These are phyloP conservation scores for Postia placenta DNA, from an alignment of 768 basidiomycete genomes.

Conservation along the genomic window DNA sequence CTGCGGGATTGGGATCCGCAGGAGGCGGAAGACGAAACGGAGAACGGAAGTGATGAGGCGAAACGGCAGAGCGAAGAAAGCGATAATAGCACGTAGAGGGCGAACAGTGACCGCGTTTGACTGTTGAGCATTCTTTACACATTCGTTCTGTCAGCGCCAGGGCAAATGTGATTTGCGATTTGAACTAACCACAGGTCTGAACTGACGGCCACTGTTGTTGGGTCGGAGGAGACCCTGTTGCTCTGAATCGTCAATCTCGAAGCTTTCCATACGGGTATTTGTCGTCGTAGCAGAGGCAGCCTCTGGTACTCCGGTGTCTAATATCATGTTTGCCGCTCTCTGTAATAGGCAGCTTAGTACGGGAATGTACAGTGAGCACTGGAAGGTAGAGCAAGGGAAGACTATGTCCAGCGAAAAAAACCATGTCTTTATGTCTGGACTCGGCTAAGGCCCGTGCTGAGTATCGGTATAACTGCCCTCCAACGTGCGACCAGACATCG, in stretches of 20 bases:
- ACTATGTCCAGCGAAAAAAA: no score
- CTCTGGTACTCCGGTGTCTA: constrained; percentile 28
- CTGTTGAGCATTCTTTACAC: no score
- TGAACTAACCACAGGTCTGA: constrained; percentile 13
- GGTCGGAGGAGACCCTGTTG: constrained; percentile 24
- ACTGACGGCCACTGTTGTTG: constrained; percentile 15
- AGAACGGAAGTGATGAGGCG: constrained; percentile 53
- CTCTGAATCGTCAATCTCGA: constrained; percentile 49
- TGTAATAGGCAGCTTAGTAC: constrained; percentile 23
- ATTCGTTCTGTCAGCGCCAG: constrained; percentile 6
- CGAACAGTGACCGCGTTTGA: constrained; percentile 13
- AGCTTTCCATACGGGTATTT: constrained; percentile 27
- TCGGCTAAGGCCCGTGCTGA: no score
- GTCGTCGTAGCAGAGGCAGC: constrained; percentile 11
- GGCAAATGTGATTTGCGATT: constrained; percentile 4
- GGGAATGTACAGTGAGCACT: not conserved
- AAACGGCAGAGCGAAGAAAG: constrained; percentile 54
- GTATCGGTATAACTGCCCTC: no score
- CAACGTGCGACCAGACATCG: no score
- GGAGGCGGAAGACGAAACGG: constrained; percentile 57
- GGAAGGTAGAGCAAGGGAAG: not conserved
- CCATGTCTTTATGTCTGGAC: no score
- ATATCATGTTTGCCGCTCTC: constrained; percentile 58
- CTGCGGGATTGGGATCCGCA: constrained; percentile 60
- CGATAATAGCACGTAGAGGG: constrained; percentile 34